A percentile compares a stretch with the other conserved stretches of the same genome.
Conservation (phyloP, 2,329 filamentous ascomycete species). For the Fusarium kyushuense region DNA sequence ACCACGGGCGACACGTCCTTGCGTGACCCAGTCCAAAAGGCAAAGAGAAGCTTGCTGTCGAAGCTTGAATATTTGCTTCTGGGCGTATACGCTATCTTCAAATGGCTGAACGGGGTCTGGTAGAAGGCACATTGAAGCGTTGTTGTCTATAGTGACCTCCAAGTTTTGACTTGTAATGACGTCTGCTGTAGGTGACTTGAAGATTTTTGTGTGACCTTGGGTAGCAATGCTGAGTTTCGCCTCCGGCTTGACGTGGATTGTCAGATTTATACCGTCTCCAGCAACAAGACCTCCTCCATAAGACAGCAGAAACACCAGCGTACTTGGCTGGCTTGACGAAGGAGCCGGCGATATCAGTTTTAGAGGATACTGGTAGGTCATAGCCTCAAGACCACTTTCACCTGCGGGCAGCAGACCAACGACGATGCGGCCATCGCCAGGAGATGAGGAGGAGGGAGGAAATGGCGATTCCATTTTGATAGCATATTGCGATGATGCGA, state of each 20-base stretch:
- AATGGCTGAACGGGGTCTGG: slow-evolving; percentile 97
- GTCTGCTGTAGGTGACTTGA: slow-evolving; percentile 76
- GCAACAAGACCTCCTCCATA: slow-evolving; percentile 95
- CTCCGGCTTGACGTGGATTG: slow-evolving; percentile 71
- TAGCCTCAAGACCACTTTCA: slow-evolving; percentile 76
- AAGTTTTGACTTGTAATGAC: slow-evolving; percentile 70
- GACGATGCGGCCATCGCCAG: slow-evolving; percentile 83
- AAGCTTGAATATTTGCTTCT: slow-evolving; percentile 81
- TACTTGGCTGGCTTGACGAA: slow-evolving; percentile 71
- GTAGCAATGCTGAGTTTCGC: slow-evolving; percentile 77
- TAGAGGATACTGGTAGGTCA: slow-evolving; percentile 93
- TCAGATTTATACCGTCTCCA: slow-evolving; percentile 83
- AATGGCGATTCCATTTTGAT: slow-evolving; percentile 75
- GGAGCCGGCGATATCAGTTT: slow-evolving; percentile 89
- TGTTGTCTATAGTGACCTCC: slow-evolving; percentile 61
- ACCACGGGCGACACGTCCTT: slow-evolving; percentile 84
- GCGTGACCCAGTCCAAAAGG: slow-evolving; percentile 93
- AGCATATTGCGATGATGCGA: slow-evolving; percentile 38
- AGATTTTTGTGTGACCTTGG: slow-evolving; percentile 93
- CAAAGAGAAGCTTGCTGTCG: slow-evolving; percentile 73
- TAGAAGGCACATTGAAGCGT: slow-evolving; percentile 73
- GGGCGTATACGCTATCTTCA: slow-evolving; percentile 83
- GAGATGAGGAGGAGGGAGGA: slow-evolving; percentile 75
- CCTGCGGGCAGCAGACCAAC: slow-evolving; percentile 78
- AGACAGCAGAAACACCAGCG: slow-evolving; percentile 89